Percentiles rank a stretch among this genome's conserved stretches.
These are phyloP conservation scores for Akanthomyces dipterigenus DNA, from an alignment of 2,329 filamentous ascomycete genomes.

Conservation along the genomic window DNA sequence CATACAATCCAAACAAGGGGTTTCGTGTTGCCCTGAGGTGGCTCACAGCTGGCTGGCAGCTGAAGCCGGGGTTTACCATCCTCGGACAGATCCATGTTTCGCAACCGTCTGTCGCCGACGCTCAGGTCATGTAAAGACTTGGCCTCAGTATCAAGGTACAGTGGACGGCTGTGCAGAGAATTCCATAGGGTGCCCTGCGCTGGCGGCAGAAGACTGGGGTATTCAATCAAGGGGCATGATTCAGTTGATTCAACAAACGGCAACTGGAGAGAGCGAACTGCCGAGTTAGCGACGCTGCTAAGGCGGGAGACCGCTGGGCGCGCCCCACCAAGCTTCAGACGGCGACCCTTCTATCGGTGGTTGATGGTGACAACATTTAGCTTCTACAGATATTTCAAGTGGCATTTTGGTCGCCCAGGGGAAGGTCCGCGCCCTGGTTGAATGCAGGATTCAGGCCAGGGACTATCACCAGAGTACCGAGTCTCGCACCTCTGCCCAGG, in stretches of 20 bases:
- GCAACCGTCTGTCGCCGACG: neutral
- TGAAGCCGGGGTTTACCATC: slow-evolving; percentile 36
- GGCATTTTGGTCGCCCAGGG: too few species aligned
- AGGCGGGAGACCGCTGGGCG: neutral
- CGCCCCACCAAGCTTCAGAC: neutral
- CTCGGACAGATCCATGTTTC: slow-evolving; percentile 17
- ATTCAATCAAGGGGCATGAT: slow-evolving; percentile 3
- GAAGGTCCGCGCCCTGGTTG: too few species aligned
- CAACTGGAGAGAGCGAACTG: slow-evolving; percentile 1
- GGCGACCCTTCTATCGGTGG: neutral
- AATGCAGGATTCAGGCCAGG: too few species aligned
- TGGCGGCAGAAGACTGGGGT: neutral
- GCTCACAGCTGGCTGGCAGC: slow-evolving; percentile 80
- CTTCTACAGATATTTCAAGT: too few species aligned
- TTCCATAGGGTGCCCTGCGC: neutral
- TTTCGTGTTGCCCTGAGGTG: slow-evolving; percentile 64
- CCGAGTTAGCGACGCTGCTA: neutral
- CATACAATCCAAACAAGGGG: slow-evolving; percentile 84
- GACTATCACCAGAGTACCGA: too few species aligned
- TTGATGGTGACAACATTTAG: neutral
- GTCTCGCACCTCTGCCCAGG: neutral
- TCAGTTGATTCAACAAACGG: neutral
- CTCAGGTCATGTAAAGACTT: neutral
- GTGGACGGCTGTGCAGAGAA: neutral
- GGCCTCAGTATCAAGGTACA: neutral